Percentiles rank a stretch among this genome's conserved stretches.
Evolutionary conservation across 2,329 filamentous ascomycete genomes (phyloP).

Genomic region (Ascochyta fabae): DNA sequence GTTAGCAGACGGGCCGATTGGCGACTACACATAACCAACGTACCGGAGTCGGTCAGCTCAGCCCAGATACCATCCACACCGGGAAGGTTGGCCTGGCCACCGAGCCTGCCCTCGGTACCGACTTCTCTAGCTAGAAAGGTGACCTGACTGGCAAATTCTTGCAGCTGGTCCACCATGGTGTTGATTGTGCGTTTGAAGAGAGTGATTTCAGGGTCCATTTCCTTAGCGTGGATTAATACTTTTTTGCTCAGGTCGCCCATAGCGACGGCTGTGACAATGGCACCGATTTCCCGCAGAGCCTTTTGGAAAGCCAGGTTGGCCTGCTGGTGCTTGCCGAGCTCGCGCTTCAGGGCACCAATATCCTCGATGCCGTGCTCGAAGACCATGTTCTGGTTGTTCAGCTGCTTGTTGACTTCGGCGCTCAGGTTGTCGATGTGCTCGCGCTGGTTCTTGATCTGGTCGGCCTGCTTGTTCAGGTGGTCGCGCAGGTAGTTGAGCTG

Average conservation of each 20-base stretch:
- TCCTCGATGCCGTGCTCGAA: slow-evolving; percentile 82
- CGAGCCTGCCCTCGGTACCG: slow-evolving; percentile 92
- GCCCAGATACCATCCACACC: slow-evolving; percentile 98
- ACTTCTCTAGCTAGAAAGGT: slow-evolving; percentile 94
- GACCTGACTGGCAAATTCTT: slow-evolving; percentile 95
- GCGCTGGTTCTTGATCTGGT: slow-evolving; percentile 86
- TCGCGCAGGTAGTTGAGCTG: slow-evolving; percentile 86
- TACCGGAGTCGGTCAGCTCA: slow-evolving; percentile 75
- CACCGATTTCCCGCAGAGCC: slow-evolving; percentile 92
- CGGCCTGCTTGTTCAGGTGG: slow-evolving; percentile 91
- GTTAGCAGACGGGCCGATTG: slow-evolving; percentile 40
- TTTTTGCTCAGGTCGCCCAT: slow-evolving; percentile 96
- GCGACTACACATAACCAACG: slow-evolving; percentile 28
- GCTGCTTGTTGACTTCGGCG: slow-evolving; percentile 83
- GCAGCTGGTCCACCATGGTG: slow-evolving; percentile 98
- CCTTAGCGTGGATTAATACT: slow-evolving; percentile 91
- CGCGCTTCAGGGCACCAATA: slow-evolving; percentile 86
- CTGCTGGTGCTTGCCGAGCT: slow-evolving; percentile 96
- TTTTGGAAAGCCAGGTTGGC: slow-evolving; percentile 99
- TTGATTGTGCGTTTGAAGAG: slow-evolving; percentile 99
- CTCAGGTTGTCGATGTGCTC: slow-evolving; percentile 86
- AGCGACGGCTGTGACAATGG: slow-evolving; percentile 95
- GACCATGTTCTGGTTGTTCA: slow-evolving; percentile 81
- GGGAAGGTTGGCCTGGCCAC: slow-evolving; percentile 90
- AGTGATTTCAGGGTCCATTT: slow-evolving; percentile 98